These are phyloP conservation scores for Solanum appendiculatum DNA, from an alignment of 257 asterid species.

Conservation along the genomic window DNA sequence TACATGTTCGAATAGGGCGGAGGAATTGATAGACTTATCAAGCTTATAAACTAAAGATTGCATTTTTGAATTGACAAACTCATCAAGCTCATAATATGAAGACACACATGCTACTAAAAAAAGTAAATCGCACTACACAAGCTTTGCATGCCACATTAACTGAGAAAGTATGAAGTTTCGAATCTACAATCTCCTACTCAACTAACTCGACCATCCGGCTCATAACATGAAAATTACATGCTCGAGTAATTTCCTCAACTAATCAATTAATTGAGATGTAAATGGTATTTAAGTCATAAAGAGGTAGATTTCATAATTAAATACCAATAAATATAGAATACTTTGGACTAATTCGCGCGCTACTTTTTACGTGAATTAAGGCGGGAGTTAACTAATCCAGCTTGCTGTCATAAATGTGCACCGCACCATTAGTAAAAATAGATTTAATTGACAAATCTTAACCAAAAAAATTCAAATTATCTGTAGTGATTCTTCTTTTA, in stretches of 20 bases:
- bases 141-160: fast-evolving
- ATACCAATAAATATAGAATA: background rate
- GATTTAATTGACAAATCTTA: background rate
- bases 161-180: too few relatives aligned
- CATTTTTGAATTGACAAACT: background rate
- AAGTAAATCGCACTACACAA: too few relatives aligned
- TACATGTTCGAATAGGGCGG: background rate
- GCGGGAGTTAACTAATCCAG: background rate
- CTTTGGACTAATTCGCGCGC: background rate
- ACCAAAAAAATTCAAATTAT: too few relatives aligned
- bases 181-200: too few relatives aligned
- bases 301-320: background rate
- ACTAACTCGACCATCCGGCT: background rate
- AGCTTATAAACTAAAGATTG: background rate
- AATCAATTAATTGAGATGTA: background rate
- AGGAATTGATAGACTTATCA: background rate
- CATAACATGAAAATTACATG: background rate
- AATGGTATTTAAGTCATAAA: background rate
- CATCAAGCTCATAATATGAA: background rate
- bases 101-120: background rate
- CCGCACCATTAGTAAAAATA: too few relatives aligned
- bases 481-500: too few relatives aligned
- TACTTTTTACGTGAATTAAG: background rate
- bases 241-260: background rate
- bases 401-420: background rate